Evolutionary conservation across 768 basidiomycete species (phyloP).

Genomic region (Russula vinacea): DNA sequence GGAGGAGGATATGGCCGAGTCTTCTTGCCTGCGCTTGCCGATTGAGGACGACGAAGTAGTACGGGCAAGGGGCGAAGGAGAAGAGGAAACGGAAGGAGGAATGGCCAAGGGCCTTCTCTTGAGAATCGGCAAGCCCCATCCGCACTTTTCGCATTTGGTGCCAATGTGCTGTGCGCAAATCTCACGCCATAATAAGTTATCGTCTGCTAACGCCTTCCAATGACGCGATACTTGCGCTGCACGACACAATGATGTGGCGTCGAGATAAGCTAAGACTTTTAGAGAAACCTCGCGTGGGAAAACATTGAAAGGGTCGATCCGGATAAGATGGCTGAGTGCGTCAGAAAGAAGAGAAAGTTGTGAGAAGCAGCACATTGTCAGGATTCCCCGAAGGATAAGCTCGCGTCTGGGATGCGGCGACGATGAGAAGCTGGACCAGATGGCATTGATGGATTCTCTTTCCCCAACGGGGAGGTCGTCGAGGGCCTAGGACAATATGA

Average conservation of each 20-base stretch:
- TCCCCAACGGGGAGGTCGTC: conserved; percentile 85
- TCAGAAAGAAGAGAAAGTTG: conserved; percentile 95
- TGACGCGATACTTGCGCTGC: conserved; percentile 85
- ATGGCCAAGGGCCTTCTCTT: conserved; percentile 61
- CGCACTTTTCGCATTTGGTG: conserved; percentile 93
- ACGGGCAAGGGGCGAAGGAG: conserved; percentile 35
- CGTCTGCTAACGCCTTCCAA: conserved; percentile 90
- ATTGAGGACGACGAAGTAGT: conserved; percentile 29
- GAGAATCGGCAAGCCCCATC: conserved; percentile 92
- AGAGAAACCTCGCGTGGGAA: conserved; percentile 88
- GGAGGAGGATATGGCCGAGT: conserved; percentile 11
- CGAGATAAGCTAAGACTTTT: conserved; percentile 83
- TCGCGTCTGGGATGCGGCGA: conserved; percentile 88
- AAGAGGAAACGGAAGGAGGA: conserved; percentile 37
- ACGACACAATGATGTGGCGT: conserved; percentile 88
- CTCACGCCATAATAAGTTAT: conserved; percentile 90
- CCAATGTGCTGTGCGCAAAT: conserved; percentile 99
- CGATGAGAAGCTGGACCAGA: conserved; percentile 97
- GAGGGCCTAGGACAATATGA: conserved; percentile 59
- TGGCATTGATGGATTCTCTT: conserved; percentile 79
- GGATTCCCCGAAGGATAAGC: conserved; percentile 91
- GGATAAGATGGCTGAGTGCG: conserved; percentile 85
- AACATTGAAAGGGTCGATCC: conserved; percentile 90
- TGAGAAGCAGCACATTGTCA: conserved; percentile 99
- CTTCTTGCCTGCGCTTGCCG: conserved; percentile 45